Conservation (phyloP, 1,284 basidiomycete genomes). For the Trichosporon sp. region DNA sequence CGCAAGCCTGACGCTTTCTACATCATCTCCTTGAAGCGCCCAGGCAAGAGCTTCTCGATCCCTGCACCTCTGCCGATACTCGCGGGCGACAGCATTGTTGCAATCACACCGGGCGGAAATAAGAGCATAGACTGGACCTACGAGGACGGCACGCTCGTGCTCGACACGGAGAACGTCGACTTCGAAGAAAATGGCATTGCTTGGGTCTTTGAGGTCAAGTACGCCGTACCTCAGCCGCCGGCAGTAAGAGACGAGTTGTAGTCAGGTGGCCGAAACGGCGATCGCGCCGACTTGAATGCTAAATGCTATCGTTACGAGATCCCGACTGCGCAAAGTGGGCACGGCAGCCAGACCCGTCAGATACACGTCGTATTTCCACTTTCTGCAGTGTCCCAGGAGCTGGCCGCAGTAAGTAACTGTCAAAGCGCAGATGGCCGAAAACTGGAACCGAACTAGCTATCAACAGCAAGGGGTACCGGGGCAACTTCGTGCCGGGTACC, state of each 20-base stretch:
- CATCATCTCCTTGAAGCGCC: conserved; percentile 52
- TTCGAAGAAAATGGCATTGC: conserved; percentile 10
- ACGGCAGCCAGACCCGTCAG: too few species aligned
- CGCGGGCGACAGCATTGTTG: conserved; percentile 49
- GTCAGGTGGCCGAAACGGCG: not conserved
- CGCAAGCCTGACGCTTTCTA: conserved; percentile 55
- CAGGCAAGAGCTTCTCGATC: conserved; percentile 40
- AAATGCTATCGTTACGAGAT: too few species aligned
- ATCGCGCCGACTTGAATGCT: too few species aligned
- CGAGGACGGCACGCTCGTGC: not conserved
- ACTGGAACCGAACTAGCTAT: too few species aligned
- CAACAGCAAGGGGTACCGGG: not conserved
- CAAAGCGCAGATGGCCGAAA: too few species aligned
- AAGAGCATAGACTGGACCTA: conserved; percentile 2
- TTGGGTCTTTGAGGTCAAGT: conserved; percentile 20
- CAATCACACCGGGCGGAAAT: conserved; percentile 39
- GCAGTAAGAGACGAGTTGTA: not conserved
- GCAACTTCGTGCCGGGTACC: not conserved
- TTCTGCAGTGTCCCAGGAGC: too few species aligned
- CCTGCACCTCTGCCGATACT: conserved; percentile 51
- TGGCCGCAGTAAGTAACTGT: too few species aligned
- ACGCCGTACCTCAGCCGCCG: not conserved
- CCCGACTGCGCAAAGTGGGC: too few species aligned
- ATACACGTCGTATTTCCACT: too few species aligned
- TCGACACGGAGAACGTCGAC: conserved; percentile 20